Evolutionary conservation across 768 basidiomycete genomes (phyloP), one percentile per base, ranked within the genome.

Genomic region (Trametes coccinea): DNA sequence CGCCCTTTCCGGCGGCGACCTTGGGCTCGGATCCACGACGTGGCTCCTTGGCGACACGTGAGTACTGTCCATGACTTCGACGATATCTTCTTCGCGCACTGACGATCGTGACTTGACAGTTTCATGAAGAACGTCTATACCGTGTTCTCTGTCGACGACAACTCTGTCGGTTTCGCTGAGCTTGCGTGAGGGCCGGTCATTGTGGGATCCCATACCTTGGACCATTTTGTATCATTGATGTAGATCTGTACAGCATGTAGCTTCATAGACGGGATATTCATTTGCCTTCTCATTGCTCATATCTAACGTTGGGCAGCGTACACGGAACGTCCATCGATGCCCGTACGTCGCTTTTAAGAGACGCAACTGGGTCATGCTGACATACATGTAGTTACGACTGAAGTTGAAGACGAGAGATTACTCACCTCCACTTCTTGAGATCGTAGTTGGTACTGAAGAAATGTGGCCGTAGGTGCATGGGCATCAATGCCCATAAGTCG

Each of bases 401-500:
- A 22, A 22, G 22, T 22, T 22, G n/a, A n/a, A n/a, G n/a, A n/a
- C n/a, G n/a, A n/a, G n/a, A n/a, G n/a, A n/a, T n/a, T n/a, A n/a
- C n/a, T n/a, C n/a, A n/a, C n/a, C n/a, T n/a, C n/a, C n/a, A n/a
- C n/a, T n/a, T n/a, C n/a, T n/a, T n/a, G n/a, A n/a, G n/a, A n/a
- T n/a, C n/a, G n/a, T n/a, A n/a, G n/a, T n/a, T n/a, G n/a, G n/a
- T n/a, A n/a, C n/a, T n/a, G n/a, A 22, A 22, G 22, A 22, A 22
- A 22, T 22, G 22, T 22, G 22, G 22, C 22, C 22, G 22, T 22
- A n/a, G n/a, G n/a, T n/a, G n/a, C n/a, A n/a, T n/a, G 22, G 5
- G 10, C 29, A 10, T 63, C 49, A 70, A 56, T 84, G 81, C n/a
- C 77, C 79, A 67, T 93, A 95, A 13, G 90, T 89, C 49, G 87